Evolutionary conservation across 768 basidiomycete species (phyloP).

Genomic region (Tubosaeta brunneosetosa): DNA sequence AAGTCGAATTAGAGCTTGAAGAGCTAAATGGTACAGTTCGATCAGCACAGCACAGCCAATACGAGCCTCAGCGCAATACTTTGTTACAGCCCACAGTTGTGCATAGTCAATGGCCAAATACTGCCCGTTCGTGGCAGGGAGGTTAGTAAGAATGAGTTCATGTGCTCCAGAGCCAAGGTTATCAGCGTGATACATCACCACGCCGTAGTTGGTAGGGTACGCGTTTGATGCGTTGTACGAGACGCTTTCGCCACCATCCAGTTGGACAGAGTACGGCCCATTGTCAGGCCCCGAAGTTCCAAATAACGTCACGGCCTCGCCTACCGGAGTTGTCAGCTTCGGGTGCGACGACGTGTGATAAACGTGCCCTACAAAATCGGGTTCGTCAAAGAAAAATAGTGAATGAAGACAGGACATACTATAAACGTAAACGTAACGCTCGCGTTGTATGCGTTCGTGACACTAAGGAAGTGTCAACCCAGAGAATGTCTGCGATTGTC

Average conservation of each 20-base stretch:
- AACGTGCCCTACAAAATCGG: conserved; percentile 17
- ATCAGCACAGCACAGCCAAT: background rate
- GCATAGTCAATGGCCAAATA: conserved; percentile 33
- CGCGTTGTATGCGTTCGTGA: conserved; percentile 32
- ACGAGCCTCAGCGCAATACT: conserved; percentile 5
- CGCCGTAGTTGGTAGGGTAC: conserved; percentile 24
- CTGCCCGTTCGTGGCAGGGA: conserved; percentile 20
- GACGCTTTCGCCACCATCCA: conserved; percentile 27
- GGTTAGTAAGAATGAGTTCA: conserved; percentile 30
- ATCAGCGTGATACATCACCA: conserved; percentile 28
- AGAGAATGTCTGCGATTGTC: background rate
- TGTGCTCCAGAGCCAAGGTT: conserved; percentile 39
- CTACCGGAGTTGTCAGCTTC: conserved; percentile 18
- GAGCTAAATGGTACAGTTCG: background rate
- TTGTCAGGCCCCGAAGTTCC: conserved; percentile 37
- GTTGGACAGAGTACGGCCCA: conserved; percentile 32
- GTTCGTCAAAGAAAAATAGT: conserved; percentile 1
- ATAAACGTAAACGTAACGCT: conserved; percentile 35
- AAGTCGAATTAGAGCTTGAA: background rate
- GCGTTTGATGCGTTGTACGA: conserved; percentile 15
- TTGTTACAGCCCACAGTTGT: conserved; percentile 15
- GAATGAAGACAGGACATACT: conserved; percentile 20
- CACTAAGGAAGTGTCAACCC: conserved; percentile 20
- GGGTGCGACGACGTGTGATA: background rate
- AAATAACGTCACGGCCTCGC: conserved; percentile 43